Percentiles rank a stretch among this genome's conserved stretches.
These are phyloP conservation scores for Didymellaceae sp. DNA, from an alignment of 2,329 filamentous ascomycete genomes.

Conservation along the genomic window DNA sequence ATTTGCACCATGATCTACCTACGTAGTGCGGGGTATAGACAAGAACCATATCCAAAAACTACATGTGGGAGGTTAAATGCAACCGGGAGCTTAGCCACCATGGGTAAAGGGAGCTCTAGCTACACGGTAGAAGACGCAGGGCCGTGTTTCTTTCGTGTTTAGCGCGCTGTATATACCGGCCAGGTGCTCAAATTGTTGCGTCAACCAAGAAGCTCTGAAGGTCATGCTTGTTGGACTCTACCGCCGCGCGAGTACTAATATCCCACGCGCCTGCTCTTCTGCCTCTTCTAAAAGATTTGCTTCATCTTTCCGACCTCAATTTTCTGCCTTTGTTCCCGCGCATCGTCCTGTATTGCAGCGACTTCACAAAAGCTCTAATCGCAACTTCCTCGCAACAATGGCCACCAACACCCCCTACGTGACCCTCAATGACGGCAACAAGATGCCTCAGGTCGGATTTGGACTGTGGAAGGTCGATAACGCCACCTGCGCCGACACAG, in stretches of 20 bases:
- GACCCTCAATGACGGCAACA: slow-evolving; percentile 56
- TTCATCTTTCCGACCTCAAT: slow-evolving; percentile 16
- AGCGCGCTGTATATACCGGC: slow-evolving; percentile 32
- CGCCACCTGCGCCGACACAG: slow-evolving; percentile 72
- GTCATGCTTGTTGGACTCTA: slow-evolving; percentile 28
- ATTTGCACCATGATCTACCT: slow-evolving; percentile 1
- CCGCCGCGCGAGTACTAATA: slow-evolving; percentile 35
- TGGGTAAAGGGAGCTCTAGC: slow-evolving; percentile 23
- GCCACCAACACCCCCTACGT: slow-evolving; percentile 37
- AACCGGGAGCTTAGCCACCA: slow-evolving; percentile 22
- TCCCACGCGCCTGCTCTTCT: slow-evolving; percentile 23
- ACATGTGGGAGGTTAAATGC: slow-evolving; percentile 29
- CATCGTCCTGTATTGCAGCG: slow-evolving; percentile 11
- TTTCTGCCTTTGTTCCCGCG: slow-evolving; percentile 11
- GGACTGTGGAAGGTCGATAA: slow-evolving; percentile 86
- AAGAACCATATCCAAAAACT: background rate
- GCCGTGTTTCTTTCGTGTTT: slow-evolving; percentile 29
- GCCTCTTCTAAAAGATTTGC: slow-evolving; percentile 1
- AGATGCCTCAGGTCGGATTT: slow-evolving; percentile 79
- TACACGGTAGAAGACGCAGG: slow-evolving; percentile 32
- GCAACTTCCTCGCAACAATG: slow-evolving; percentile 33
- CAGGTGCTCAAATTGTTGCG: slow-evolving; percentile 21
- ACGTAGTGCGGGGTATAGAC: slow-evolving; percentile 10
- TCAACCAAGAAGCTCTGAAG: slow-evolving; percentile 22
- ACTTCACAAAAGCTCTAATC: slow-evolving; percentile 4